Conservation (phyloP, 164 flowering plant species). For the Vitis rotundifolia region DNA sequence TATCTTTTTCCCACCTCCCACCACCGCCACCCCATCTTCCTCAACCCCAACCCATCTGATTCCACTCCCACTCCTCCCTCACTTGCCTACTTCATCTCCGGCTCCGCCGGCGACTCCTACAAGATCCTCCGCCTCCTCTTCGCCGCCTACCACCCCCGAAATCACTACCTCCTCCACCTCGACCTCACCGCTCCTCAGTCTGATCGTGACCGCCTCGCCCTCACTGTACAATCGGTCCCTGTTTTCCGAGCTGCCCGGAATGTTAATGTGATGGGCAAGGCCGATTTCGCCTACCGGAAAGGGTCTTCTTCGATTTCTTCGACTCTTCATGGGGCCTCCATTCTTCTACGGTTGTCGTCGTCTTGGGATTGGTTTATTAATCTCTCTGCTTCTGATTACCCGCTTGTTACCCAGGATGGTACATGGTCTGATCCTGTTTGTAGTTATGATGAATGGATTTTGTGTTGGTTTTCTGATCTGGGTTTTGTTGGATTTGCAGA, state of each 20-base stretch:
- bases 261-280: slow-evolving; percentile 72
- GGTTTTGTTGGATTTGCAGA: slow-evolving; percentile 45
- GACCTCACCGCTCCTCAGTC: slow-evolving; percentile 55
- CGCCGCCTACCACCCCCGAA: slow-evolving; percentile 73
- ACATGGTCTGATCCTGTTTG: slow-evolving; percentile 9
- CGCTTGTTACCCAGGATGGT: slow-evolving; percentile 96
- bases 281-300: slow-evolving; percentile 55
- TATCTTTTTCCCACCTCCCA: slow-evolving; percentile 20
- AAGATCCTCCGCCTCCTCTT: slow-evolving; percentile 71
- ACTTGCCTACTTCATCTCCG: slow-evolving; percentile 78
- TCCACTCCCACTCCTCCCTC: slow-evolving; percentile 56
- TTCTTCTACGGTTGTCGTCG: slow-evolving; percentile 46
- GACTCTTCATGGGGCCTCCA: slow-evolving; percentile 77
- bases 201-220: slow-evolving; percentile 55
- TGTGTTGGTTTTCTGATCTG: slow-evolving; percentile 6
- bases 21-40: not conserved
- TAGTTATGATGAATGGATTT: slow-evolving; percentile 7
- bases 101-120: slow-evolving; percentile 52
- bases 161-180: slow-evolving; percentile 82
- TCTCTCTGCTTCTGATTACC: slow-evolving; percentile 73
- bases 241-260: slow-evolving; percentile 63
- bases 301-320: slow-evolving; percentile 69
- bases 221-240: slow-evolving; percentile 48
- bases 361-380: slow-evolving; percentile 93
- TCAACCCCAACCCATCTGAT: slow-evolving; percentile 11